Conservation (phyloP, 306 rosid species). For the Pterocarpus macrocarpus region DNA sequence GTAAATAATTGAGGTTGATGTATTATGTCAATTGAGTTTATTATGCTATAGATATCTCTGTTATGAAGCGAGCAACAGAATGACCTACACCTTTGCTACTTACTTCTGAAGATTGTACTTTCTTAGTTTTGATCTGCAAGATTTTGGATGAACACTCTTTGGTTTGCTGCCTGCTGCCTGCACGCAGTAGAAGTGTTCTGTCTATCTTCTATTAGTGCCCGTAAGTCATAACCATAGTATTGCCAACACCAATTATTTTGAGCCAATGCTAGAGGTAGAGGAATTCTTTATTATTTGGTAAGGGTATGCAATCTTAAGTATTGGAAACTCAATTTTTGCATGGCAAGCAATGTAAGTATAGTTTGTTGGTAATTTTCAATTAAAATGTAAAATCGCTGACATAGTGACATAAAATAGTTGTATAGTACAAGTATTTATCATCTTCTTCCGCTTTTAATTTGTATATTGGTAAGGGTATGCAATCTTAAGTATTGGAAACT, state of each 20-base stretch:
- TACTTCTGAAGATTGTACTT: slow-evolving; percentile 9
- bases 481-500: background rate
- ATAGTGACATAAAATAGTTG: background rate
- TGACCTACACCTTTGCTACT: slow-evolving; percentile 6
- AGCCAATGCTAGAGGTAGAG: background rate
- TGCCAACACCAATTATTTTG: background rate
- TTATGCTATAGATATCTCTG: background rate
- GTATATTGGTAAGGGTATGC: background rate
- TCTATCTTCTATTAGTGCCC: background rate
- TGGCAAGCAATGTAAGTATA: background rate
- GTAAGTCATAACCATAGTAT: background rate
- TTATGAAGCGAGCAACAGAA: slow-evolving; percentile 1
- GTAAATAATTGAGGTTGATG: background rate
- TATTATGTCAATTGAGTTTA: background rate
- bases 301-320: background rate
- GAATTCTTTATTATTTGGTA: background rate
- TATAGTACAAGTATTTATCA: background rate
- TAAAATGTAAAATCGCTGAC: background rate
- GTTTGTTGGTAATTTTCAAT: background rate
- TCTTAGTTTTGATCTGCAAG: background rate
- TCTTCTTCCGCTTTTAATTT: background rate
- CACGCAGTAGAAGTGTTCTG: background rate
- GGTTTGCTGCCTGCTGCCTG: background rate
- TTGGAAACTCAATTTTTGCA: background rate
- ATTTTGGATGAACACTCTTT: slow-evolving; percentile 7